Base-by-base conservation (phyloP, 805 yeast species). In the Torulaspora maleeae region DNA sequence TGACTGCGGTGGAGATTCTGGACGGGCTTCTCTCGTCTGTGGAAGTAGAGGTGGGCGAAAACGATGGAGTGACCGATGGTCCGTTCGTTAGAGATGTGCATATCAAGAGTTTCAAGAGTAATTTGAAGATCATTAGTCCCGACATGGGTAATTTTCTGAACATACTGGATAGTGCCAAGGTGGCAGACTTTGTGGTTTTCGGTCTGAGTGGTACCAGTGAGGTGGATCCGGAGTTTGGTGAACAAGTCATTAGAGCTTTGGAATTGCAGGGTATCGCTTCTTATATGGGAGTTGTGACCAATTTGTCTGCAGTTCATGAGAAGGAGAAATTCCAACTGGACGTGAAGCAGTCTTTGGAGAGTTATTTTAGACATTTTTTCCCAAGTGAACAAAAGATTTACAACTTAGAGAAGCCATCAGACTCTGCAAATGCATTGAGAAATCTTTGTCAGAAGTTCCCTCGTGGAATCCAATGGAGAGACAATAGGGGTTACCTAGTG, bases 231-330 rank as follows among this genome's bases (percentile, higher is more conserved):
- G 76, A 75, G 32, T 77, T 79, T 56, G 98, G 98, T 39, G 99
- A 93, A 68, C 90, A 87, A 58, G 79, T 90, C 24, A 73, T 93
- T 45, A 80, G 98, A 67, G 86, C 96, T 1, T 75, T 90, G 28
- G 88, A 86, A 59, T 77, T 90, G 11, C 99, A 95, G 70, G 98
- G 98, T 72, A 83, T 90, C 11, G 83, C 95, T 0, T 78, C 88
- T 3, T 82, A 81, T 1, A 70, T 84, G 45, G 93, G 95, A 24
- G 87, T 86, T 9, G 78, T 90, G 22, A 79, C 93, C 6, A 87
- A 88, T 57, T 62, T 89, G 27, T 77, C 83, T 1, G 60, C 76
- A 2, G 77, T 80, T 1, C 86, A 79, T 54, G 82, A 84, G 33
- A 84, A 83, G 65, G 80, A 77, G 58, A 87, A 87, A 60, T 77